Conservation (phyloP, 2,329 filamentous ascomycete genomes). For the Emydomyces testavorans region DNA sequence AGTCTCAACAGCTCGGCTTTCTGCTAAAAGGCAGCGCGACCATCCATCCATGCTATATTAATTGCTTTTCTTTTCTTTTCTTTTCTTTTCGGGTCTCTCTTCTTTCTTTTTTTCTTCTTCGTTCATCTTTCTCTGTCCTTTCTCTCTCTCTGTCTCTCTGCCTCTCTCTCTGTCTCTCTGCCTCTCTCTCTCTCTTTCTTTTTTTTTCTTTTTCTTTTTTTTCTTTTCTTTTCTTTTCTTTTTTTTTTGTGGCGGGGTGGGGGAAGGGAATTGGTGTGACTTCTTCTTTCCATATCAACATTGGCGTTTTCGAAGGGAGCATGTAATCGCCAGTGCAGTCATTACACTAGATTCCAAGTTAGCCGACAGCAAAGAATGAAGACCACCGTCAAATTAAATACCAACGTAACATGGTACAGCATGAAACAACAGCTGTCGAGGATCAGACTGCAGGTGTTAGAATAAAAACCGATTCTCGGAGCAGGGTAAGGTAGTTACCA, state of each 20-base stretch:
- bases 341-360: no score
- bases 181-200: neutral
- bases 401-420: neutral
- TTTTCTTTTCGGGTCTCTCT: neutral
- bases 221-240: conserved; percentile 4
- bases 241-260: conserved; percentile 7
- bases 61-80: neutral
- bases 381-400: neutral
- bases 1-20: neutral
- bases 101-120: neutral
- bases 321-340: no score
- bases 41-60: neutral
- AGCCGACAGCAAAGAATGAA: no score
- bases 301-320: no score
- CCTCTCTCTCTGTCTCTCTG: neutral
- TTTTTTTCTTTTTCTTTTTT: neutral
- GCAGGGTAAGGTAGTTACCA: neutral
- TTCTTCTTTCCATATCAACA: conserved; percentile 6
- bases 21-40: neutral
- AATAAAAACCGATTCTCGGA: neutral
- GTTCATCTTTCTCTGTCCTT: neutral
- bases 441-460: neutral
- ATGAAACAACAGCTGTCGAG: neutral
- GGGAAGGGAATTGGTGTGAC: no score
- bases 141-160: neutral